Evolutionary conservation across 2,329 filamentous ascomycete species (phyloP).

Genomic region (Bimuria novae-zelandiae): DNA sequence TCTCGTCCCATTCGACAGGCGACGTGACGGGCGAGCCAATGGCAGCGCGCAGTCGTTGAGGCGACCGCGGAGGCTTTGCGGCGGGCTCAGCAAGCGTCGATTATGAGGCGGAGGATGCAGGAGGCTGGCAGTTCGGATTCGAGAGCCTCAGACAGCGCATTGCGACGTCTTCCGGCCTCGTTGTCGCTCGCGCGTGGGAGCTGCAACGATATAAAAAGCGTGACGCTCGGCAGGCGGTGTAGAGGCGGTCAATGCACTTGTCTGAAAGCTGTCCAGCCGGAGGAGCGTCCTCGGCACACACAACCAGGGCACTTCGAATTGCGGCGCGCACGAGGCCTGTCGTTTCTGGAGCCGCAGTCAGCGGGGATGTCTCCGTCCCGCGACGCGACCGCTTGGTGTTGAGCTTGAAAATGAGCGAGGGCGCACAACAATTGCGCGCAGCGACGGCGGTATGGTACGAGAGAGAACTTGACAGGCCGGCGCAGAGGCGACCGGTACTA

Average conservation of each 20-base stretch:
- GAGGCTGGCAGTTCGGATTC: conserved; percentile 37
- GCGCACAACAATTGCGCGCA: conserved; percentile 27
- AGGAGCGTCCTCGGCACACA: conserved; percentile 29
- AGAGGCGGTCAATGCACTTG: conserved; percentile 42
- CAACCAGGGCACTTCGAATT: conserved; percentile 18
- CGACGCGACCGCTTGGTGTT: conserved; percentile 19
- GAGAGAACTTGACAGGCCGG: conserved; percentile 33
- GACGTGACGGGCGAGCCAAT: conserved; percentile 37
- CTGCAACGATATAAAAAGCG: conserved; percentile 40
- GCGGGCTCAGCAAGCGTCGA: conserved; percentile 42
- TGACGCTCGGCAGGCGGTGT: conserved; percentile 46
- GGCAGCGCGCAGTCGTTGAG: conserved; percentile 33
- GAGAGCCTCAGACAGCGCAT: conserved; percentile 45
- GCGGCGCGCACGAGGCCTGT: conserved; percentile 14
- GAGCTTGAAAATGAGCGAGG: conserved; percentile 22
- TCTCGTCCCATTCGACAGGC: conserved; percentile 40
- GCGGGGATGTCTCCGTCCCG: conserved; percentile 20
- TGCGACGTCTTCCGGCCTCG: conserved; percentile 41
- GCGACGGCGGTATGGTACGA: conserved; percentile 16
- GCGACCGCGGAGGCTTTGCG: conserved; percentile 37
- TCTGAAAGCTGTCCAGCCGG: conserved; percentile 35
- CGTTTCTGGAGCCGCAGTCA: conserved; percentile 13
- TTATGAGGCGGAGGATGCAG: conserved; percentile 34
- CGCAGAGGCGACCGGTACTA: conserved; percentile 31
- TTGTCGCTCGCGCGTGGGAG: conserved; percentile 32